Evolutionary conservation across 1,139 yeast species (phyloP).

Genomic region (Sugiyamaella grinbergsii): DNA sequence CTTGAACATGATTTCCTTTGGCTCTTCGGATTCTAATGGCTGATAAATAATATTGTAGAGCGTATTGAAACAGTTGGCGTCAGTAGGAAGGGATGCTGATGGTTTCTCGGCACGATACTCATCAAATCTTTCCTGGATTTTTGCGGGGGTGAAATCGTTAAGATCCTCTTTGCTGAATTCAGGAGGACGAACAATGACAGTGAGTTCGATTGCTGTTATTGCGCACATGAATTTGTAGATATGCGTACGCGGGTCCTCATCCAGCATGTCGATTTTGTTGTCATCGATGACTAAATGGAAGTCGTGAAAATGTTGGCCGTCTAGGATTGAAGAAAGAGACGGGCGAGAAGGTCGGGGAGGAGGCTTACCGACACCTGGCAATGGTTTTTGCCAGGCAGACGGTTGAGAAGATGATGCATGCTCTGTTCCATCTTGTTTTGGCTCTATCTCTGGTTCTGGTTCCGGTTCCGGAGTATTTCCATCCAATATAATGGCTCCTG

Average conservation of each 20-base stretch:
- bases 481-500: neutral
- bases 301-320: constrained; percentile 23
- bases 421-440: too few species aligned
- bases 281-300: constrained; percentile 28
- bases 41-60: constrained; percentile 34
- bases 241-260: constrained; percentile 25
- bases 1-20: constrained; percentile 33
- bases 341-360: constrained; percentile 10
- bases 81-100: constrained; percentile 31
- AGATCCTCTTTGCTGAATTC: constrained; percentile 32
- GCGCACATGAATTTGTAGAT: constrained; percentile 30
- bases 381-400: constrained; percentile 9
- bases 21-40: constrained; percentile 33
- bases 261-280: constrained; percentile 9
- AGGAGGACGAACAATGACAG: constrained; percentile 34
- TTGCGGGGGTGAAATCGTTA: constrained; percentile 29
- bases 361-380: constrained; percentile 11
- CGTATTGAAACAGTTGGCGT: constrained; percentile 34
- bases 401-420: too few species aligned
- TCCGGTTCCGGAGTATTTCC: neutral
- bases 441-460: constrained; percentile 2
- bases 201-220: constrained; percentile 27
- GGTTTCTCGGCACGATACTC: constrained; percentile 32
- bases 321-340: constrained; percentile 5
- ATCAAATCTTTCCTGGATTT: constrained; percentile 32